These are phyloP conservation scores for Theobroma cacao DNA, from an alignment of 345 rosid genomes.

Conservation along the genomic window DNA sequence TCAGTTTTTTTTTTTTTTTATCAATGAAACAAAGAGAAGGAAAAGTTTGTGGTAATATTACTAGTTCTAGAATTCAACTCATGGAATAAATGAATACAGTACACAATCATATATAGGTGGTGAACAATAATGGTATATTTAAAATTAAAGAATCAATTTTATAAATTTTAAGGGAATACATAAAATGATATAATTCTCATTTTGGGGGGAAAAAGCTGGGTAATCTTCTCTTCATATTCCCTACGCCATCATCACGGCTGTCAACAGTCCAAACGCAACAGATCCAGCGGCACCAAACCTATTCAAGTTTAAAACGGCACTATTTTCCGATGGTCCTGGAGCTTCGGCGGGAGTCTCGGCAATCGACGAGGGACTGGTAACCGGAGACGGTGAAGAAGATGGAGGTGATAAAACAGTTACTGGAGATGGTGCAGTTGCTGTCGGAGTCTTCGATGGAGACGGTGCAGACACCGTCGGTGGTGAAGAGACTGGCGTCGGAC, in stretches of 20 bases:
- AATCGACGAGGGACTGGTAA: neutral
- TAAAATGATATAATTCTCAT: neutral
- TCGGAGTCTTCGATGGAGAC: neutral
- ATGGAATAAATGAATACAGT: too few species aligned
- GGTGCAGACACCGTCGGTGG: neutral
- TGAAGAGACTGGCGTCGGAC: neutral
- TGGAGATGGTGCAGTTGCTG: neutral
- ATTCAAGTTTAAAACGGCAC: neutral
- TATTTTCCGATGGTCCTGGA: neutral
- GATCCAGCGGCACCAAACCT: neutral
- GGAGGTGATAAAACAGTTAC: neutral
- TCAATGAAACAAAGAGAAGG: too few species aligned
- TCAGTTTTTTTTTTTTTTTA: too few species aligned
- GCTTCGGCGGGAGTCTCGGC: neutral
- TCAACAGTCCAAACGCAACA: neutral
- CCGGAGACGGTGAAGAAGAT: neutral
- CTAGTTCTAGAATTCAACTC: too few species aligned
- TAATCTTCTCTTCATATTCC: neutral
- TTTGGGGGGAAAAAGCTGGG: neutral
- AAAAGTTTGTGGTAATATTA: too few species aligned
- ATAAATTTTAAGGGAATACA: too few species aligned
- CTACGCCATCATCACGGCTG: neutral
- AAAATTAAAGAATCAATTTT: too few species aligned
- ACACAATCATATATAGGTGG: too few species aligned
- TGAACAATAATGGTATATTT: too few species aligned